Base-by-base conservation (phyloP, 2,329 filamentous ascomycete genomes). In the Calonectria pteridis region DNA sequence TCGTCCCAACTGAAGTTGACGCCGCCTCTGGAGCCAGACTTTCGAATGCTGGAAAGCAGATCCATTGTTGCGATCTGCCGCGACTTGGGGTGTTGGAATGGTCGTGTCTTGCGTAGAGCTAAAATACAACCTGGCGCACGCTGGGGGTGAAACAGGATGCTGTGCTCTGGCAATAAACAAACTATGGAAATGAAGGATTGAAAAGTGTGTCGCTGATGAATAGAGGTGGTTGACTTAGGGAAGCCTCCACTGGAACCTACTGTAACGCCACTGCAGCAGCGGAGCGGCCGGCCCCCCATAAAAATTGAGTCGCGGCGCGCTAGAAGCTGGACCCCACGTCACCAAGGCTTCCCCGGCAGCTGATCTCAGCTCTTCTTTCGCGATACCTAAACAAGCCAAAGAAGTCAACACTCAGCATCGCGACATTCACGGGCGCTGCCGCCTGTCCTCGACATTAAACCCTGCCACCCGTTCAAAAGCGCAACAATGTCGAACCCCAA, bases 1-100 rank as follows among this genome's bases (percentile, higher is more conserved):
- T 98, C 95, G 77, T 96, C 94, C 97, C 97, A 98, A 86, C 93
- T 96, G 88, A 99, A 99, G 84, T 98, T 95, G 85, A 94, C 94
- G 82, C 97, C 97, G 81, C 97, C 97, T 78, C 97, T 93, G 80
- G 95, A 97, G 84, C 98, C 96, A 23, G 89, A 87, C 86, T 99
- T 98, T 82, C 96, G 95, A 75, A 99, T 94, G 51, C 94, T 95
- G 73, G 96, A 94, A 69, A 98, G 92, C 69, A 99, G 91, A 89
- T 99, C 97, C 97, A 99, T 98, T 71, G 73, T 70, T 64, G 31
- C 69, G 40, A 20, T 23, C 23, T 40, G 23, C 35, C 14, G 55
- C 14, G 23, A 20, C 23, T 31, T 6, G 20, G 18, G 26, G 71
- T 29, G 55, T 73, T 68, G 28, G 55, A 71, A 65, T 50, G 46